A percentile compares a stretch with the other conserved stretches of the same genome.
phyloP scores from a whole-genome alignment of 2,329 filamentous ascomycete genomes.

The Aspergillus uvarum region DNA sequence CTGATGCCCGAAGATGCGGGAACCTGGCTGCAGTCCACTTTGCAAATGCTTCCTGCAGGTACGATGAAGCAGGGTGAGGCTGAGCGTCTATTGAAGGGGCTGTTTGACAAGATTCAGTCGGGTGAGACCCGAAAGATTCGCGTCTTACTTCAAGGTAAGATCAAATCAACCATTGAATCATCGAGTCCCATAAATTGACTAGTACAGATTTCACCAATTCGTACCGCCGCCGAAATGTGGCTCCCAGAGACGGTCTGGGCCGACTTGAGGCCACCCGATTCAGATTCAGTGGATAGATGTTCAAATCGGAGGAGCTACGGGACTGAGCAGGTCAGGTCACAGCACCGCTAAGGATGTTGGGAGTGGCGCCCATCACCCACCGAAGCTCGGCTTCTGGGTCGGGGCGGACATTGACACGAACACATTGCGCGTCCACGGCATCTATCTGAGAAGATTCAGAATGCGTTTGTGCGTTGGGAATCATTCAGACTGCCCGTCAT shows the following conservation, averaged over 20 bases:
- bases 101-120: conserved; percentile 71
- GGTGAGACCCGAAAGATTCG: conserved; percentile 77
- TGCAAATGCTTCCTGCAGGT: conserved; percentile 78
- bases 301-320: not conserved
- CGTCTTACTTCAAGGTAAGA: conserved; percentile 67
- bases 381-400: conserved; percentile 11
- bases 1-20: conserved; percentile 77
- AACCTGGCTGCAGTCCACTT: conserved; percentile 77
- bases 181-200: conserved; percentile 9
- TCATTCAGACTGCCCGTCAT: conserved; percentile 7
- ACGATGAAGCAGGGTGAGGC: conserved; percentile 78
- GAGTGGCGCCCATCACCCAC: conserved; percentile 2
- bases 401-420: conserved; percentile 5
- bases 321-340: conserved; percentile 11
- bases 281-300: conserved; percentile 64
- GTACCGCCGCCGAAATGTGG: conserved; percentile 89
- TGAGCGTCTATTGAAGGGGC: conserved; percentile 75
- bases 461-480: conserved; percentile 9
- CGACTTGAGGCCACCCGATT: conserved; percentile 84
- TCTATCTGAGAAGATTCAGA: conserved; percentile 6
- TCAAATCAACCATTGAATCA: not conserved
- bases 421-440: conserved; percentile 13
- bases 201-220: conserved; percentile 84
- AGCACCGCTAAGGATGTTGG: conserved; percentile 11
- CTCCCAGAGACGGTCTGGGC: conserved; percentile 87